Percentiles rank a stretch among this genome's conserved stretches.
phyloP scores from a whole-genome alignment of 805 yeast species.

The Clavispora carvajalis region DNA sequence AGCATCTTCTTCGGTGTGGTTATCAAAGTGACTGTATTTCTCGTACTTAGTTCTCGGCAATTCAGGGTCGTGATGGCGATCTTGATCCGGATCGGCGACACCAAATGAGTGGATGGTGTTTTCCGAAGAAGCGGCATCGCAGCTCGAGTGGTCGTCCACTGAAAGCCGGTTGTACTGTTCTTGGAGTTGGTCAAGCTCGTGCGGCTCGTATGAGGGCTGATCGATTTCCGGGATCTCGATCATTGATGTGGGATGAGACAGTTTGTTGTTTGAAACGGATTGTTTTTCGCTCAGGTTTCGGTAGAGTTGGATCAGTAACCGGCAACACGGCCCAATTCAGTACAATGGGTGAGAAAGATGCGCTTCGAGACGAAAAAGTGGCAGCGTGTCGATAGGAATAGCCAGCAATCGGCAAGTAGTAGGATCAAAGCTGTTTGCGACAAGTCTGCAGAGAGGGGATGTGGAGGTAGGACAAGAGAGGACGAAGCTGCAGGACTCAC shows the following conservation, averaged over 20 bases:
- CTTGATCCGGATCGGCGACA: not conserved
- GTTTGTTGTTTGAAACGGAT: not conserved
- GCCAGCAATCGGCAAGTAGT: too few relatives aligned
- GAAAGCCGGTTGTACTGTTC: slow-evolving; percentile 12
- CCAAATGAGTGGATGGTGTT: slow-evolving; percentile 1
- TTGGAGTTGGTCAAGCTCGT: slow-evolving; percentile 14
- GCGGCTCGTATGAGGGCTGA: slow-evolving; percentile 17
- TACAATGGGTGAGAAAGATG: not conserved
- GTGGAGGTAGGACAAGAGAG: too few relatives aligned
- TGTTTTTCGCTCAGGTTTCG: too few relatives aligned
- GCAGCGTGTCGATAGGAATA: too few relatives aligned
- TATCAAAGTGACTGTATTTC: too few relatives aligned
- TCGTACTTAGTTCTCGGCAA: not conserved
- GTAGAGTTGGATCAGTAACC: too few relatives aligned
- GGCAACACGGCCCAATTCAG: not conserved
- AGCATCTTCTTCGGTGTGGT: too few relatives aligned
- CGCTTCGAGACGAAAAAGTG: too few relatives aligned
- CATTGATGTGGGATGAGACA: slow-evolving; percentile 18
- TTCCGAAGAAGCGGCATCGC: slow-evolving; percentile 3
- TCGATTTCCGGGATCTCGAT: slow-evolving; percentile 43
- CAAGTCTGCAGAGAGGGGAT: too few relatives aligned
- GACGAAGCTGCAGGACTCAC: too few relatives aligned
- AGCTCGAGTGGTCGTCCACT: not conserved
- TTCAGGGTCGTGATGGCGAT: not conserved
- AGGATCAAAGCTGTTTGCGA: too few relatives aligned